Base-by-base conservation (phyloP, 2,329 filamentous ascomycete species). In the Dactylonectria estremocensis region DNA sequence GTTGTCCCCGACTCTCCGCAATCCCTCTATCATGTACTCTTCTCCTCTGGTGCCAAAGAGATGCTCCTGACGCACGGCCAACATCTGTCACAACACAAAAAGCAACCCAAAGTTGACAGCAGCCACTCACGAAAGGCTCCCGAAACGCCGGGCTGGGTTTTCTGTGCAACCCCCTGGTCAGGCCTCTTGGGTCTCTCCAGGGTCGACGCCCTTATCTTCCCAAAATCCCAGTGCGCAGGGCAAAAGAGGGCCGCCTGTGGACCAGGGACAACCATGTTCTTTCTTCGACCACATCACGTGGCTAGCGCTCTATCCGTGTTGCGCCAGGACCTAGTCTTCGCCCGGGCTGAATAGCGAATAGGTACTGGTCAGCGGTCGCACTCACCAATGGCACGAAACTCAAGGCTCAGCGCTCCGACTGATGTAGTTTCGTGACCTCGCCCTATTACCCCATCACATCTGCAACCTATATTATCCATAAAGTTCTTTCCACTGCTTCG, bases 261-360 rank as follows among this genome's bases (percentile, higher is more conserved):
- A 60, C 72, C 55, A 61, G 72, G 70, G 62, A 73, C 28, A 69
- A 73, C 70, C 72, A 71, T 73, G 68, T 43, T 50, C 67, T 66
- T 52, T 16, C 24, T 28, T 57, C 13, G 8, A 48, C 33, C 35
- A 50, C 40, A 45, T 65, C 67, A 66, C 66, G 68, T 66, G 68
- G 63, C 45, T 49, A 54, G 43, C 7, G 45, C 46, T 46, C 20
- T 46, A 43, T 46, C 35, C 16, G 56, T 24, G 55, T n/a, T 24
- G 5, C 49, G 55, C 37, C 11, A 24, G 4, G 7, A 33, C 9
- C 10, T 37, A 37, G 35, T 37, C 35, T 6, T 37, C 35, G 35
- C 9, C 35, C 35, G 35, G 13, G 35, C 10, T 37, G 35, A 37
- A 10, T 37, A 37, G 10, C 10, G 35, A 37, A 10, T 37, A 37